Base-by-base conservation (phyloP, 1,284 basidiomycete genomes). In the Moesziomyces sp. region DNA sequence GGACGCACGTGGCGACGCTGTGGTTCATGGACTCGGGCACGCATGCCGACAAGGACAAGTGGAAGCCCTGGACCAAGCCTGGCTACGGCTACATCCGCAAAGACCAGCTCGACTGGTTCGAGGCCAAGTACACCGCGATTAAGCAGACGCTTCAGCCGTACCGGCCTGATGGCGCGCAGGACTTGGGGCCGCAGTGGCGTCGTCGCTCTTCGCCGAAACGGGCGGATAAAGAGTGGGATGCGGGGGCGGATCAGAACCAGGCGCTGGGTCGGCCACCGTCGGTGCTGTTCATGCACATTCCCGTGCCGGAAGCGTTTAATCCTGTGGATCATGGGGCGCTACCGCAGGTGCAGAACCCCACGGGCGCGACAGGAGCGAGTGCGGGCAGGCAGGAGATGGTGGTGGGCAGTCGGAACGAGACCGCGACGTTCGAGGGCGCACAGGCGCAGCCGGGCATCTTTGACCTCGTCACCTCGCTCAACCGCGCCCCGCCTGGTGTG, bases 1-100 rank as follows among this genome's bases (percentile, higher is more conserved):
- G 88, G 82, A 93, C 90, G 1, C 92, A 94, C 71, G 86, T 97
- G 10, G 87, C 96, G 62, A 94, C 93, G 0, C 84, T 98, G 4
- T 98, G 97, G 85, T 93, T 97, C 87, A 86, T 98, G 66, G 95
- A 98, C 84, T 94, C 94, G 1, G 93, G 93, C 19, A 86, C 89
- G 0, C 19, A 67, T 18, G 71, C 74, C 3, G 60, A 62, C 13
- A 67, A 59, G 49, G 57, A 70, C 14, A 23, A 28, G n/a, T 65
- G 65, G 75, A 69, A 65, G 26, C 76, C 74, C 13, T 75, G 69
- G 72, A 42, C 55, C n/a, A 66, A 52, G 40, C 55, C 66, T 1
- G 68, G 72, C 6, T 83, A 83, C 48, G 81, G 76, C 19, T 83
- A 65, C 46, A 47, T 83, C 5, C 67, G 62, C 24, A 48, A 60